Conservation (phyloP, 2,329 filamentous ascomycete species). For the Colletotrichum abscissum region DNA sequence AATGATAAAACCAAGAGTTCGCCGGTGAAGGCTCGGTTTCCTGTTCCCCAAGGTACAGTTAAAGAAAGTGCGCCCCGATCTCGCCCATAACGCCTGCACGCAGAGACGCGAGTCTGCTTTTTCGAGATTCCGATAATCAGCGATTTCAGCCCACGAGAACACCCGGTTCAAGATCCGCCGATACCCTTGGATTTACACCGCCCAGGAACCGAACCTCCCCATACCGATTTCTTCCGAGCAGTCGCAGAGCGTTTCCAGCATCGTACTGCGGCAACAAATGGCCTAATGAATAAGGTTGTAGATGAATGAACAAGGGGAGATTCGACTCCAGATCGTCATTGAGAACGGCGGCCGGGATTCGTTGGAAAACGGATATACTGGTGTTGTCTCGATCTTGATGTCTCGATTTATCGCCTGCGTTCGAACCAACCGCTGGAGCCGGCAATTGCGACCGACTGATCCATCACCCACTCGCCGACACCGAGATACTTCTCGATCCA, state of each 20-base stretch:
- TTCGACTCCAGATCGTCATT: not conserved
- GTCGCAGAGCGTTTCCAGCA: slow-evolving; percentile 19
- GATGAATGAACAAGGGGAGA: not conserved
- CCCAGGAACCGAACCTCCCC: not conserved
- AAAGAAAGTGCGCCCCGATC: not conserved
- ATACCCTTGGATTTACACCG: not conserved
- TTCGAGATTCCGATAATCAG: not conserved
- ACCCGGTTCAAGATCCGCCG: not conserved
- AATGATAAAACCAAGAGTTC: slow-evolving; percentile 22
- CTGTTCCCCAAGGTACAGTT: not conserved
- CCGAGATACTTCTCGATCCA: slow-evolving; percentile 96
- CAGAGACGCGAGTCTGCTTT: not conserved
- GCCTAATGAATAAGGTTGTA: not conserved
- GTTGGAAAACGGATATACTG: not conserved
- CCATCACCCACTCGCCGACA: slow-evolving; percentile 98
- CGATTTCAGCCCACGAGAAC: not conserved
- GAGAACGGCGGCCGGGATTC: not conserved
- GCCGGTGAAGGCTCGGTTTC: not conserved
- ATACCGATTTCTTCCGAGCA: not conserved
- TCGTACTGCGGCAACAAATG: not conserved
- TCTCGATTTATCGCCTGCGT: slow-evolving; percentile 73
- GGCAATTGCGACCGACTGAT: slow-evolving; percentile 93
- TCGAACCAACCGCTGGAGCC: slow-evolving; percentile 92
- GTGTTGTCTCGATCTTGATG: not conserved
- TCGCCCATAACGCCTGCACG: not conserved